Conservation (phyloP, 2,329 filamentous ascomycete genomes). For the Alternaria rosae region DNA sequence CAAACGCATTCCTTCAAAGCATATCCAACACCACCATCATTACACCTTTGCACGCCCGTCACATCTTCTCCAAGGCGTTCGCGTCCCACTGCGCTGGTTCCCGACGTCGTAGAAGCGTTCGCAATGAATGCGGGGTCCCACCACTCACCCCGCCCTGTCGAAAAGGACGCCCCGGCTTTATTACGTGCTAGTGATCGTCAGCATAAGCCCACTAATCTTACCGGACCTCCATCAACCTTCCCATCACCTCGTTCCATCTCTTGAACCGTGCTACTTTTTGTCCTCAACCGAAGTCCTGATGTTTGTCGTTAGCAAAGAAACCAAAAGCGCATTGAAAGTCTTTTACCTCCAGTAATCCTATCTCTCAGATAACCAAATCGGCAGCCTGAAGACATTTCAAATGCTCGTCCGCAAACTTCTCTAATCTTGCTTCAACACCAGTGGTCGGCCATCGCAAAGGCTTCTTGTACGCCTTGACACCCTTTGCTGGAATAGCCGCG, state of each 20-base stretch:
- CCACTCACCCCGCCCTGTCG: constrained; percentile 23
- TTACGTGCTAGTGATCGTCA: background rate
- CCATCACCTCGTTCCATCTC: background rate
- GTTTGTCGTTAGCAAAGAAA: background rate
- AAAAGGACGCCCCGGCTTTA: constrained; percentile 22
- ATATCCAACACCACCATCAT: background rate
- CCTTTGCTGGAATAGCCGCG: constrained; percentile 1
- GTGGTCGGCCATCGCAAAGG: background rate
- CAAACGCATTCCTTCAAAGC: background rate
- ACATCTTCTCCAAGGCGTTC: background rate
- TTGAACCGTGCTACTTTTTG: background rate
- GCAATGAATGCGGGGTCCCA: constrained; percentile 16
- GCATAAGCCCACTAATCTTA: background rate
- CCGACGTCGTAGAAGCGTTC: background rate
- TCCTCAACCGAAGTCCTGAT: background rate
- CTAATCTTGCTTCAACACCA: background rate
- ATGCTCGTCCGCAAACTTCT: background rate
- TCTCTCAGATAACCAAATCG: background rate
- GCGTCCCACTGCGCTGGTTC: background rate
- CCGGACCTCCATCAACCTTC: background rate
- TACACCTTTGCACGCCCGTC: background rate
- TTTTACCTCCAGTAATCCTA: background rate
- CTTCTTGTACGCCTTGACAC: constrained; percentile 5
- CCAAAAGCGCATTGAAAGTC: background rate
- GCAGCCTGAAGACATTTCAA: background rate